Evolutionary conservation across 2,329 filamentous ascomycete species (phyloP).

Genomic region (Cercospora sp.): DNA sequence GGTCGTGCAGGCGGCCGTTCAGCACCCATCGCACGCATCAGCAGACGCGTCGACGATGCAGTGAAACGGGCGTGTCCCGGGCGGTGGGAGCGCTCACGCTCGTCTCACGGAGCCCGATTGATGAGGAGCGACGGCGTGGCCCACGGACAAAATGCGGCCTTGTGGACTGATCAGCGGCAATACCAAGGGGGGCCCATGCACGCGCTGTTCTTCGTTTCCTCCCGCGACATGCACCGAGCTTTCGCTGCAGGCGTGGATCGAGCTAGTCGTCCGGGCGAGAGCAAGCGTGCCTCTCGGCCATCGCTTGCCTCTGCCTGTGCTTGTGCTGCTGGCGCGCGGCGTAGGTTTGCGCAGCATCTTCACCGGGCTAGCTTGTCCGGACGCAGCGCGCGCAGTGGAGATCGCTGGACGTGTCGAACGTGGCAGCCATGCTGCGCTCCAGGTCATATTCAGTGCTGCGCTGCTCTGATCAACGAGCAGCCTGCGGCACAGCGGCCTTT

Average conservation of each 20-base stretch:
- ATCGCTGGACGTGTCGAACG: background rate
- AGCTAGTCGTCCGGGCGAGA: background rate
- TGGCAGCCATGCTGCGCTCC: conserved; percentile 2
- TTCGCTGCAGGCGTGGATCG: conserved; percentile 2
- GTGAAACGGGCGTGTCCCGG: background rate
- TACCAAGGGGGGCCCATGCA: background rate
- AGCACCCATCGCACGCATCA: background rate
- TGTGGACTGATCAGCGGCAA: conserved; percentile 7
- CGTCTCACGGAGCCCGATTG: background rate
- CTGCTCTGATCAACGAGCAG: background rate
- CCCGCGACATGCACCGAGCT: background rate
- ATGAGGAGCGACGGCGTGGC: background rate
- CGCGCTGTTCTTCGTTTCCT: background rate
- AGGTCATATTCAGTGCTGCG: background rate
- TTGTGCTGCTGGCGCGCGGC: background rate
- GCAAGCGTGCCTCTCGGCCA: background rate
- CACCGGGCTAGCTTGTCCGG: background rate
- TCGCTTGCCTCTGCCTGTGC: background rate
- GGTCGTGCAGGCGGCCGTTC: background rate
- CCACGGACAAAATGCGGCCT: background rate
- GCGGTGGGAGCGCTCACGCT: background rate
- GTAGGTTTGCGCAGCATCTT: conserved; percentile 1
- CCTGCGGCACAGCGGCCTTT: background rate
- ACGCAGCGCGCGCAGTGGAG: background rate
- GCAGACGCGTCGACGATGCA: background rate